A percentile compares a stretch with the other conserved stretches of the same genome.
phyloP scores from a whole-genome alignment of 2,329 filamentous ascomycete species.

The Claviceps paspali region DNA sequence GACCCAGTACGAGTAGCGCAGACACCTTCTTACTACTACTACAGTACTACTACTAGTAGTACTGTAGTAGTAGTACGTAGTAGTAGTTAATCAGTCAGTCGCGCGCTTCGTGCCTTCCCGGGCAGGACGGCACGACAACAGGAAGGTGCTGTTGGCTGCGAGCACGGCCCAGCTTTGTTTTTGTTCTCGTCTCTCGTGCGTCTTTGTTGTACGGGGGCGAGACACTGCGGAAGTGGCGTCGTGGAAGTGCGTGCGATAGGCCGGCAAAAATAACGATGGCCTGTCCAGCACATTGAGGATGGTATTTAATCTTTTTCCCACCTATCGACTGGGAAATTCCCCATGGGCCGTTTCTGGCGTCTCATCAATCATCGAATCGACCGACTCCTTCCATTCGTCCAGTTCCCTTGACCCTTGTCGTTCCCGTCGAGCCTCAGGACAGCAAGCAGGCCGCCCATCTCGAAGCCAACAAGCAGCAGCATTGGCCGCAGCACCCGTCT shows the following conservation, averaged over 20 bases:
- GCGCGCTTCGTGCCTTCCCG: too few relatives aligned
- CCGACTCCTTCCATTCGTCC: background rate
- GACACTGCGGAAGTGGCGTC: constrained; percentile 2
- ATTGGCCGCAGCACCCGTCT: background rate
- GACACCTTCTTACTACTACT: too few relatives aligned
- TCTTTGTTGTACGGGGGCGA: background rate
- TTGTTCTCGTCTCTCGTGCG: background rate
- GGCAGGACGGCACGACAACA: too few relatives aligned
- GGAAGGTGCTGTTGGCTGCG: too few relatives aligned
- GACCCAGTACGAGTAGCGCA: too few relatives aligned
- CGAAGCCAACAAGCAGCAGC: background rate
- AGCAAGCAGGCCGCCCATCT: too few relatives aligned
- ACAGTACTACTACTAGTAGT: too few relatives aligned
- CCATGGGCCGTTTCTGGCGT: background rate
- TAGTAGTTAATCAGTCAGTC: too few relatives aligned
- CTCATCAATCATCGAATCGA: background rate
- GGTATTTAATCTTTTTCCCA: background rate
- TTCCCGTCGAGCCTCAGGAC: too few relatives aligned
- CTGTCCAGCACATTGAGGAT: background rate
- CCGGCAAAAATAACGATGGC: background rate
- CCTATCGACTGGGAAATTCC: background rate
- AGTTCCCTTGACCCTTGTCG: too few relatives aligned
- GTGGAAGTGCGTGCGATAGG: background rate
- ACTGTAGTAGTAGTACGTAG: too few relatives aligned
- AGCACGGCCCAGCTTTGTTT: too few relatives aligned